These are phyloP conservation scores for Rhizophagus clarus DNA, from an alignment of 192 early-diverging fungal species.

Conservation along the genomic window DNA sequence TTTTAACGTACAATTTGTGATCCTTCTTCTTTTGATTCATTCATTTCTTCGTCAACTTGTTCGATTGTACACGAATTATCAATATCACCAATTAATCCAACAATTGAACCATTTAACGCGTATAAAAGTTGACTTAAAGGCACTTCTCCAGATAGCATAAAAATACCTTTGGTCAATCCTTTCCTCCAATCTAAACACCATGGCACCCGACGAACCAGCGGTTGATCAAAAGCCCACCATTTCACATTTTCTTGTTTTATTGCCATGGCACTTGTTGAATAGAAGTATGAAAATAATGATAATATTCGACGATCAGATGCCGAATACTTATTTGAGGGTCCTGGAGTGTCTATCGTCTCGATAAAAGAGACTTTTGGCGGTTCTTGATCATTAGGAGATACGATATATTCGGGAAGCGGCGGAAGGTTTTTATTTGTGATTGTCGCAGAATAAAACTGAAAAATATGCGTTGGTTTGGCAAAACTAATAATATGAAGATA, in stretches of 20 bases:
- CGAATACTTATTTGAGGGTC: slow-evolving; percentile 20
- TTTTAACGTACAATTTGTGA: not conserved
- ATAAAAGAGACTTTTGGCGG: slow-evolving; percentile 32
- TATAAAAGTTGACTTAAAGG: slow-evolving; percentile 77
- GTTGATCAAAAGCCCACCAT: slow-evolving; percentile 58
- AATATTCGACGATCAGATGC: slow-evolving; percentile 70
- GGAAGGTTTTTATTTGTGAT: slow-evolving; percentile 45
- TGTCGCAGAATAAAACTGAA: slow-evolving; percentile 53
- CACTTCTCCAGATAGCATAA: slow-evolving; percentile 75
- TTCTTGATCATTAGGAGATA: slow-evolving; percentile 29
- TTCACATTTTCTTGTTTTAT: slow-evolving; percentile 13
- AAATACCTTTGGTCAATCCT: slow-evolving; percentile 53
- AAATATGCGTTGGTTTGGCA: slow-evolving; percentile 69
- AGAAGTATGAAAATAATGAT: slow-evolving; percentile 71
- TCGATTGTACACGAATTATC: slow-evolving; percentile 35
- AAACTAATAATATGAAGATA: slow-evolving; percentile 65
- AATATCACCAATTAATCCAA: slow-evolving; percentile 70
- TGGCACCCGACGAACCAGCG: slow-evolving; percentile 58
- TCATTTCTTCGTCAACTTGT: not conserved
- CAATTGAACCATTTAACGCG: slow-evolving; percentile 83
- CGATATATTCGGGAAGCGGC: slow-evolving; percentile 43
- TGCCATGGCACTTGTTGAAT: slow-evolving; percentile 32
- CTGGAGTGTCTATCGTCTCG: slow-evolving; percentile 26
- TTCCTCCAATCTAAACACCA: slow-evolving; percentile 64
- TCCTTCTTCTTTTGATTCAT: not conserved